Base-by-base conservation (phyloP, 2,329 filamentous ascomycete genomes). In the Xylariaceae sp. region DNA sequence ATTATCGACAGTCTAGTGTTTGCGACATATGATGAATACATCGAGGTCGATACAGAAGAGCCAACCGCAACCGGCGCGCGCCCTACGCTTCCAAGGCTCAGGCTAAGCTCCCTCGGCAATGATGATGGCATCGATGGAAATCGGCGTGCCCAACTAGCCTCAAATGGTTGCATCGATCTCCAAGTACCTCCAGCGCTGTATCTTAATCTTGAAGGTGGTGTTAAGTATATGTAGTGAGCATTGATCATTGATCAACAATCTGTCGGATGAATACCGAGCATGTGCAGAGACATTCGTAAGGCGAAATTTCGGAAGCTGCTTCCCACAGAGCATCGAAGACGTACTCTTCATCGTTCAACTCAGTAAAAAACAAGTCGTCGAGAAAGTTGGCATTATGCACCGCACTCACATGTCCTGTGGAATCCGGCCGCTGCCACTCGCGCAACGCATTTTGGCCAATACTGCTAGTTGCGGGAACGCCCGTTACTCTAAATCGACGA, bases 321-420 rank as follows among this genome's bases (percentile, higher is more conserved):
- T 45, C 15, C 31, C 14, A 6, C n/a, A 35, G 14, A 45, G 44
- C 35, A 15, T 39, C 12, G 11, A 14, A 27, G 35, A 39, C 17
- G 7, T 45, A 10, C 27, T 35, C 15, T 45, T 6, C 44, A 35
- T 45, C 35, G 44, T 39, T n/a, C 15, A 38, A 9, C 10, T 45
- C 31, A 45, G 5, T 11, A n/a, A 45, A 27, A 32, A 32, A 11
- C 32, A 45, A 39, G 35, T 7, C 7, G 12, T 45, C 18, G 39
- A 45, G 44, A 32, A 45, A 11, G 15, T 39, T 30, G 15, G 27
- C 19, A 39, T 45, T 32, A 45, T 45, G 14, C 44, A 45, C 22
- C 44, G 39, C 22, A 45, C 31, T 19, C 32, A 32, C 22, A 45
- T 2, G 44, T 45, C 14, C 9, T 9, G 6, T 35, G 11, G 12